Evolutionary conservation across 495 filamentous ascomycete species (phyloP), one percentile per base, ranked within the genome.

Genomic region (Aspergillus diversus): DNA sequence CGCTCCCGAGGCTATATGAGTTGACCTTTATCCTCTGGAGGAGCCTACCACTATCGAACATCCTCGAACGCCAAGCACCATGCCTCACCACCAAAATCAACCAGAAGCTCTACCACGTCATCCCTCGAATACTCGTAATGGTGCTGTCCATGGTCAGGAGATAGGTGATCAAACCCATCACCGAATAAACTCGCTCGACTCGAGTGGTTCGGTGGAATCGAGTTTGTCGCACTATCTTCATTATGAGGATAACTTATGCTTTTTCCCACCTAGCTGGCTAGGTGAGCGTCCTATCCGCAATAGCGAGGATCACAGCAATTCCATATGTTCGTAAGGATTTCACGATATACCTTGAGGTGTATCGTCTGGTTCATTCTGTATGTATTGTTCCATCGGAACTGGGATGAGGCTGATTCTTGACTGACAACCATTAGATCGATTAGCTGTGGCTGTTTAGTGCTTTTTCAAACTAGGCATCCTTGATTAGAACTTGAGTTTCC

Each of bases 191-290:
- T n/a, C 46, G 8, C 32, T 46, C 61, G 51, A 54, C 42, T 33
- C 55, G 6, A 52, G 53, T 33, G 35, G 32, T 53, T 49, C 59
- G 15, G 33, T 54, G 3, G 63, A 64, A 13, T 53, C 60, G n/a
- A 39, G 61, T 32, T 5, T 71, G 5, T 66, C 63, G 31, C 76
- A 80, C 66, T 68, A 74, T 61, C 75, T 77, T 13, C 73, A 77
- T 53, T 79, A 74, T 32, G 76, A 80, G 53, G 76, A 80, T 49
- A 77, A 80, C 57, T 74, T 73, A 31, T 69, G 71, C 52, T 80
- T 80, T 61, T 80, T 80, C 35, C 74, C 76, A n/a, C 76, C 76
- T 8, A 67, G 39, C 43, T 72, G 70, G 70, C 55, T 77, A 11
- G 73, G 74, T 2, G 64, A 73, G 9, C 63, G 59, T 9, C 63